These are phyloP conservation scores for Leccinellum luteum DNA, from an alignment of 768 basidiomycete genomes.

Conservation along the genomic window DNA sequence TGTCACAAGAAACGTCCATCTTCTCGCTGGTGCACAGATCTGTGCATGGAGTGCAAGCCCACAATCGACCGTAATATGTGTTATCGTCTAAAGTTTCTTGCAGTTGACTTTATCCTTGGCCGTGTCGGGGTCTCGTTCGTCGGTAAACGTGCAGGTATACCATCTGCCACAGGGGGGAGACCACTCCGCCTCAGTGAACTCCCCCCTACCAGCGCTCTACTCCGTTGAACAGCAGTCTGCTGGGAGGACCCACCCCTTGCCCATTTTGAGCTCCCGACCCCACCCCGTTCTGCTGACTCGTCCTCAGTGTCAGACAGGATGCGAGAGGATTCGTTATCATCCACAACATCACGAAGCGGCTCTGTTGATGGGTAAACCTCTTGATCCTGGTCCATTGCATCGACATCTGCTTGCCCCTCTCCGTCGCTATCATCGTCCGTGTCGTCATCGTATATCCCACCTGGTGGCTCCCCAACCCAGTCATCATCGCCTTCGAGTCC, in stretches of 20 bases:
- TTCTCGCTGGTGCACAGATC: background rate
- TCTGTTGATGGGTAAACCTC: slow-evolving; percentile 31
- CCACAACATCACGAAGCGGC: slow-evolving; percentile 26
- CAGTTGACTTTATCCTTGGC: slow-evolving; percentile 48
- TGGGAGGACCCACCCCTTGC: slow-evolving; percentile 23
- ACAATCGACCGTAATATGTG: background rate
- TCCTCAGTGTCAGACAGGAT: slow-evolving; percentile 30
- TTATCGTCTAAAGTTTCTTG: slow-evolving; percentile 43
- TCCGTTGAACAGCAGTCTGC: slow-evolving; percentile 14
- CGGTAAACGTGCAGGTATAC: slow-evolving; percentile 36
- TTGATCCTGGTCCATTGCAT: slow-evolving; percentile 73
- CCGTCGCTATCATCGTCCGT: slow-evolving; percentile 44
- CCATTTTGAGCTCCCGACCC: slow-evolving; percentile 30
- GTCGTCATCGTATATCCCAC: slow-evolving; percentile 70
- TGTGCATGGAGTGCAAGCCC: background rate
- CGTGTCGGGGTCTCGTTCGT: slow-evolving; percentile 61
- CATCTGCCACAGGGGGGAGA: slow-evolving; percentile 23
- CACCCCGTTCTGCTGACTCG: slow-evolving; percentile 32
- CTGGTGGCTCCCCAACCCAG: slow-evolving; percentile 78
- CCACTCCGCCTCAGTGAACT: slow-evolving; percentile 26
- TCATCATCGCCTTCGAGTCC: slow-evolving; percentile 71
- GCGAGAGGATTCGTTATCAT: slow-evolving; percentile 26
- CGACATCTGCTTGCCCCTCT: slow-evolving; percentile 57
- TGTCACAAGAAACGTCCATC: slow-evolving; percentile 13
- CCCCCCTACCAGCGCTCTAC: slow-evolving; percentile 19